Evolutionary conservation across 2,329 filamentous ascomycete genomes (phyloP).

Genomic region (Mycosphaerelloides madeirae): DNA sequence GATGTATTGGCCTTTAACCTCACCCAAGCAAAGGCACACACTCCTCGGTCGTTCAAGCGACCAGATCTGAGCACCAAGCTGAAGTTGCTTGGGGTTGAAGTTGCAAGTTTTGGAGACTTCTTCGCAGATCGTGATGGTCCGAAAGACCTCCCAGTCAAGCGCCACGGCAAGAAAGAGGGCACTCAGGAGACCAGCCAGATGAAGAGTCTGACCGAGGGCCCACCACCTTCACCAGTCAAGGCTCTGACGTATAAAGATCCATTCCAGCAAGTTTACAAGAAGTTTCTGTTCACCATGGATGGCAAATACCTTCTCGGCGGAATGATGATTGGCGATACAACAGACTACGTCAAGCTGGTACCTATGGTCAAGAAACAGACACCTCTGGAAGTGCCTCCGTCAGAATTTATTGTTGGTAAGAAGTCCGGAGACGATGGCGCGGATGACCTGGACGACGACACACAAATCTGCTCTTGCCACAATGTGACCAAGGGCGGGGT

Average conservation of each 20-base stretch:
- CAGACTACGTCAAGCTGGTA: constrained; percentile 83
- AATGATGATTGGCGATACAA: constrained; percentile 95
- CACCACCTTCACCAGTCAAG: constrained; percentile 63
- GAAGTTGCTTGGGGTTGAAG: constrained; percentile 83
- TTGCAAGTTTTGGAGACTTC: constrained; percentile 90
- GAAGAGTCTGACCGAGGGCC: constrained; percentile 52
- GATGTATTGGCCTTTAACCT: constrained; percentile 88
- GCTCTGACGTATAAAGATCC: constrained; percentile 84
- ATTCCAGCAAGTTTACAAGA: constrained; percentile 85
- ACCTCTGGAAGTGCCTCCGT: constrained; percentile 68
- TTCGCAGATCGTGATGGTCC: constrained; percentile 85
- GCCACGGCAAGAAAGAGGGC: constrained; percentile 44
- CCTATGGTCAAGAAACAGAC: constrained; percentile 83
- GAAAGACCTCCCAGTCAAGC: constrained; percentile 62
- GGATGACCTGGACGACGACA: constrained; percentile 76
- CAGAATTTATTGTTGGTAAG: constrained; percentile 76
- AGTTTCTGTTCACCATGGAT: constrained; percentile 84
- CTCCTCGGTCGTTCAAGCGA: constrained; percentile 66
- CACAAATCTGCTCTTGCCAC: constrained; percentile 88
- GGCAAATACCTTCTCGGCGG: constrained; percentile 88
- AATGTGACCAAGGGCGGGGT: constrained; percentile 86
- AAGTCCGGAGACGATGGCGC: constrained; percentile 71
- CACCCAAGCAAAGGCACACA: constrained; percentile 71
- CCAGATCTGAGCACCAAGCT: constrained; percentile 89
- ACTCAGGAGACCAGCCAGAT: constrained; percentile 40